A percentile compares a stretch with the other conserved stretches of the same genome.
Evolutionary conservation across 768 basidiomycete genomes (phyloP).

Genomic region (Lactarius trivialis): DNA sequence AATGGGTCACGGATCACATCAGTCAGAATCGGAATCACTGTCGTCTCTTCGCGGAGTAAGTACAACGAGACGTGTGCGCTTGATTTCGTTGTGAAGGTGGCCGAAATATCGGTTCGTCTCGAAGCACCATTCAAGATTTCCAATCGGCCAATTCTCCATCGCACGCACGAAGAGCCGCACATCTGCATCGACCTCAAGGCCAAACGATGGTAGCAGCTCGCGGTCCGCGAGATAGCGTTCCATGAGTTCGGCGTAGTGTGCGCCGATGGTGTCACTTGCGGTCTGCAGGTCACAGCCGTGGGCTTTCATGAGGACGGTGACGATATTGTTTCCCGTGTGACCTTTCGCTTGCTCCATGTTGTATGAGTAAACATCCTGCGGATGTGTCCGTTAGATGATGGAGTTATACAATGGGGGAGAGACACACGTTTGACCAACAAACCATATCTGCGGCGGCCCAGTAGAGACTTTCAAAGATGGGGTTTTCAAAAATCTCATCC

Average conservation of each 20-base stretch:
- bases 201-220: constrained; percentile 37
- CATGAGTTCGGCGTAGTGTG: no score
- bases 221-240: constrained; percentile 35
- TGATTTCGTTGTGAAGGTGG: constrained; percentile 26
- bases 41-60: no score
- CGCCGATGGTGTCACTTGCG: no score
- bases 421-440: constrained; percentile 64
- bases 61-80: constrained; percentile 27
- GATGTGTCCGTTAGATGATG: neutral
- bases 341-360: no score
- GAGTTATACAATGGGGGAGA: neutral
- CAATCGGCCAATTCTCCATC: no score
- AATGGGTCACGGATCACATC: neutral
- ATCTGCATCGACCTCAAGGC: constrained; percentile 35
- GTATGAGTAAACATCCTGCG: no score
- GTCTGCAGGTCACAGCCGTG: no score
- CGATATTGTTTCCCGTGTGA: constrained; percentile 49
- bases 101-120: constrained; percentile 42
- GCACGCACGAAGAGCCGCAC: constrained; percentile 40
- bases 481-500: no score
- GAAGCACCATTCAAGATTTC: constrained; percentile 54
- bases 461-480: no score
- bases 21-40: constrained; percentile 20
- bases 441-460: constrained; percentile 59
- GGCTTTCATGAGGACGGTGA: constrained; percentile 47